A percentile compares a stretch with the other conserved stretches of the same genome.
Conservation (phyloP, 805 yeast genomes). For the Scheffersomyces coipomensis region DNA sequence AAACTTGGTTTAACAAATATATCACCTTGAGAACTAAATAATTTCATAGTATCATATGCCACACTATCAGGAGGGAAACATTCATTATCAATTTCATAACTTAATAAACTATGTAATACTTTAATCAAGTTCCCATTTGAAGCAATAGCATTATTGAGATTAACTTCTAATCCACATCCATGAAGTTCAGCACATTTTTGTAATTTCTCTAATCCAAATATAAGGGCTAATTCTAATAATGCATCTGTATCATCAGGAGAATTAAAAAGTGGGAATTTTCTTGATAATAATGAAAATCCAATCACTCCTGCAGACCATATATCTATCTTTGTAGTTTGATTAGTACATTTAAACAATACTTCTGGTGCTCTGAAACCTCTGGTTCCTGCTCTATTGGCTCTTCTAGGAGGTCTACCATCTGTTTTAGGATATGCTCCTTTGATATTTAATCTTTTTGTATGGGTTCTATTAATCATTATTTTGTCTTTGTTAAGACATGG, state of each 20-base stretch:
- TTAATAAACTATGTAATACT: constrained; percentile 25
- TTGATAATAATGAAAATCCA: constrained; percentile 68
- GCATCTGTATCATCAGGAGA: constrained; percentile 95
- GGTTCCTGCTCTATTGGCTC: constrained; percentile 97
- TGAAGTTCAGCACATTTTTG: constrained; percentile 78
- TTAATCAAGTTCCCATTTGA: constrained; percentile 32
- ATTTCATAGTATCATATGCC: constrained; percentile 60
- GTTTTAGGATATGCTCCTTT: constrained; percentile 73
- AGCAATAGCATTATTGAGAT: constrained; percentile 13
- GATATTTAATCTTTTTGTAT: constrained; percentile 24
- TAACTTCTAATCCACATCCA: constrained; percentile 78
- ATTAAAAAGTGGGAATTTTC: constrained; percentile 91
- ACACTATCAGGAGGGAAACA: constrained; percentile 72
- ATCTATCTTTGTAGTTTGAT: constrained; percentile 80
- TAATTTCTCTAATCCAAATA: constrained; percentile 76
- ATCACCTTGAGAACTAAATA: constrained; percentile 43
- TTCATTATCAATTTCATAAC: constrained; percentile 49
- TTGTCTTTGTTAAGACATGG: constrained; percentile 48
- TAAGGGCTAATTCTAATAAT: constrained; percentile 72
- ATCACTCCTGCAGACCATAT: constrained; percentile 94
- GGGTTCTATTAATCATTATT: constrained; percentile 8
- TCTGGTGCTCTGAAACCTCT: constrained; percentile 95
- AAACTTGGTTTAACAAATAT: constrained; percentile 23
- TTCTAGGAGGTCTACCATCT: constrained; percentile 81
- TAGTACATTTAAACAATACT: constrained; percentile 80